These are phyloP conservation scores for Magnaporthiopsis rhizophila DNA, from an alignment of 2,329 filamentous ascomycete genomes.

Conservation along the genomic window DNA sequence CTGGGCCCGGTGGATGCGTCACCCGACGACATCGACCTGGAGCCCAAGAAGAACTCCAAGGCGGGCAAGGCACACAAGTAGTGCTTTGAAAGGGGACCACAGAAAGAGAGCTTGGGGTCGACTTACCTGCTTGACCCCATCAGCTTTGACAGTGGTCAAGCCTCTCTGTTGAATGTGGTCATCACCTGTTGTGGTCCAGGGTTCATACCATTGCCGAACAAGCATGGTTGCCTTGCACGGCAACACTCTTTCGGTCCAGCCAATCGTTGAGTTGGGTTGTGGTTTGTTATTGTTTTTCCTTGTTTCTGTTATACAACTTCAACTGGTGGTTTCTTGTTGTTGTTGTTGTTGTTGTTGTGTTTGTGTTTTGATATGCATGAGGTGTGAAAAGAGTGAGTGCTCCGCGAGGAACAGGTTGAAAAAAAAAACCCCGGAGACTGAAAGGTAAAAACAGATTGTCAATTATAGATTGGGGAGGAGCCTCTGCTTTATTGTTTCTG, in stretches of 20 bases:
- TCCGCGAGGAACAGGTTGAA: neutral
- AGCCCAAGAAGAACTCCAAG: neutral
- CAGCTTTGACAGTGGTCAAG: neutral
- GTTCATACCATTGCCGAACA: too few species aligned
- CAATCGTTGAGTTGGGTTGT: neutral
- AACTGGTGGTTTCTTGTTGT: too few species aligned
- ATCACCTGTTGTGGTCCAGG: neutral
- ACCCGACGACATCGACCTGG: neutral
- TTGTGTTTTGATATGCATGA: too few species aligned
- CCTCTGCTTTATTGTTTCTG: neutral
- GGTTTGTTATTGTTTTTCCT: neutral
- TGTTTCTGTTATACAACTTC: neutral
- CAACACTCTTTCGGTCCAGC: neutral
- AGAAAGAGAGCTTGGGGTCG: neutral
- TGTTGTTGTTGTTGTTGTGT: too few species aligned
- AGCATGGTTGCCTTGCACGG: neutral
- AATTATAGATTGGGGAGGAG: too few species aligned
- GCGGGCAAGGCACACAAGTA: neutral
- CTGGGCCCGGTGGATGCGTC: neutral
- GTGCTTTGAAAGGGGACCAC: neutral
- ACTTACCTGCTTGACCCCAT: neutral
- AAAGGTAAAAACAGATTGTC: neutral
- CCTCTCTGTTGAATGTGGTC: neutral
- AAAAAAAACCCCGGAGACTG: neutral
- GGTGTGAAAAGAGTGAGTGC: too few species aligned